Base-by-base conservation (phyloP, 2,329 filamentous ascomycete species). In the Stemphylium beticola region DNA sequence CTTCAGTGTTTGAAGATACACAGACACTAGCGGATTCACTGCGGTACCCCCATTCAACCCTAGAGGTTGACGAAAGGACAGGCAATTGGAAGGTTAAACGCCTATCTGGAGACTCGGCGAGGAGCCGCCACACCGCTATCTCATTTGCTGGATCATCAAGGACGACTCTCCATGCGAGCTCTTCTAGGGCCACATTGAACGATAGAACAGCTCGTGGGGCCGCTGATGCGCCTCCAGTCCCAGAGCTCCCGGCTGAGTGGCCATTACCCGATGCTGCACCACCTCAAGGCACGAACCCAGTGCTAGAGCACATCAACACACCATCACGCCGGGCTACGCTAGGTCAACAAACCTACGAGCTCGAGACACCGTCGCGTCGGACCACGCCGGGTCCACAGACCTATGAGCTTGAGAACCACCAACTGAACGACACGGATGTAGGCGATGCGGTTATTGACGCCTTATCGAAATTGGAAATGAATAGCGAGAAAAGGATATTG, bases 41-140 rank as follows among this genome's bases (percentile, higher is more conserved):
- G 7, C 61, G 61, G 41, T 74, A 69, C 37, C 66, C 63, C 11
- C 67, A 66, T 6, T 69, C 70, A 0, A 66, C 69, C n/a, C 58
- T 74, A n/a, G 66, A 68, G 43, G 62, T 72, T 12, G 70, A 74
- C 38, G 46, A 59, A 11, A 69, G 63, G 38, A 72, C 69, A 9
- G 71, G 72, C 4, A 51, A 59, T 22, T 74, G 65, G 64, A 74
- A 74, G 36, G 57, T 73, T 46, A 74, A 68, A 53, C 65, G 68
- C 11, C 51, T 60, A 4, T 72, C 68, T 4, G 48, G 41, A n/a
- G 51, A 59, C 1, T 65, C 65, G 7, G 43, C 45, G 6, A 51
- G 53, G 24, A 67, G 53, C 24, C 47, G 40, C 10, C 47, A 55
- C 3, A 49, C 53, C 3, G 51, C 57, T 17, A 57, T 59, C 9